Evolutionary conservation across 805 yeast species (phyloP).

Genomic region (Lipomyces anomalus): DNA sequence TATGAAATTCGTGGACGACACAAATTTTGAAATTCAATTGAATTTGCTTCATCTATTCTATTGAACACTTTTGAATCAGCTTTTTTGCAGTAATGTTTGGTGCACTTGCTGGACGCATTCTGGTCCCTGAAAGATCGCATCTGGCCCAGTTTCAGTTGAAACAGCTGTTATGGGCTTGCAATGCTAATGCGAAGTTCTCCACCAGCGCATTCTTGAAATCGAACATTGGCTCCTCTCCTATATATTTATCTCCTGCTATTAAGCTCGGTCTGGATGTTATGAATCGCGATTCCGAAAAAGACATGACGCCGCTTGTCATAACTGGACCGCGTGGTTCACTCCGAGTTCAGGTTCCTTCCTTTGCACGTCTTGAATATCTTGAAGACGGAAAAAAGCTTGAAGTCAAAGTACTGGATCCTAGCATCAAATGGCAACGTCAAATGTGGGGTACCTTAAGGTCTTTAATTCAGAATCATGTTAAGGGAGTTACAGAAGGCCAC

Average conservation of each 20-base stretch:
- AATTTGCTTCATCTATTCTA: no score
- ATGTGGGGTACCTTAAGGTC: constrained; percentile 96
- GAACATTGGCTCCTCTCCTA: constrained; percentile 77
- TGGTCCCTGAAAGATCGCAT: no score
- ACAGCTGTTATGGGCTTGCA: no score
- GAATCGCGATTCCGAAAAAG: constrained; percentile 29
- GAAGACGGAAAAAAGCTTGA: constrained; percentile 37
- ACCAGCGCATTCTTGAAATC: constrained; percentile 35
- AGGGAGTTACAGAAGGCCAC: constrained; percentile 93
- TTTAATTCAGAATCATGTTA: constrained; percentile 64
- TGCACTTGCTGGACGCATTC: no score
- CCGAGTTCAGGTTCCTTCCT: constrained; percentile 53
- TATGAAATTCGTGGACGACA: no score
- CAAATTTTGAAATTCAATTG: no score
- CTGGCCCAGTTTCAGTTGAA: no score
- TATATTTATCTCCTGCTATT: constrained; percentile 61
- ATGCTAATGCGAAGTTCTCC: no score
- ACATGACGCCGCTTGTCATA: constrained; percentile 48
- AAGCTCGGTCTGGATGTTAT: constrained; percentile 35
- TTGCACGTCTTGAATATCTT: constrained; percentile 47
- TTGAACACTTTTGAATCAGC: no score
- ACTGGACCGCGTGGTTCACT: constrained; percentile 77
- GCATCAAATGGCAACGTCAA: constrained; percentile 63
- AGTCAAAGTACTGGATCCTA: constrained; percentile 54
- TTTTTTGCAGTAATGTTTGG: no score